Conservation (phyloP, 805 yeast species). For the Barnettozyma pratensis region DNA sequence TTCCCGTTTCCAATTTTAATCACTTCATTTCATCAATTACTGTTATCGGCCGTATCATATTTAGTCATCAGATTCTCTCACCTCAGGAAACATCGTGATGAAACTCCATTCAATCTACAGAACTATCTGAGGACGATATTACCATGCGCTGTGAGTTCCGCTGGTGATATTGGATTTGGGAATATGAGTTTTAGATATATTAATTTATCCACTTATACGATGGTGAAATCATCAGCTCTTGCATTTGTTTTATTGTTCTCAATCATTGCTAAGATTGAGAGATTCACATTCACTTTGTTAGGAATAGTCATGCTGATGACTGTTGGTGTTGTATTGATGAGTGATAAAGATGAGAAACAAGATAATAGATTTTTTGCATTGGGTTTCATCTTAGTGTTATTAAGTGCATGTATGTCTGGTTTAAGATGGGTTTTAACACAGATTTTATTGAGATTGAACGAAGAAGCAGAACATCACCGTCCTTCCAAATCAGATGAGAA, state of each 20-base stretch:
- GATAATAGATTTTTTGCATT: conserved; percentile 27
- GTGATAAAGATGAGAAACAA: conserved; percentile 36
- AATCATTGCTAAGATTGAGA: conserved; percentile 72
- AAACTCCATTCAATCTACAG: conserved; percentile 19
- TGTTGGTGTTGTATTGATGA: conserved; percentile 85
- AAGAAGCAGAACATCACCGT: conserved; percentile 3
- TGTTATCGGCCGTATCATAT: conserved; percentile 50
- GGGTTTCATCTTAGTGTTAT: conserved; percentile 72
- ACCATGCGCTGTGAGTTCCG: conserved; percentile 84
- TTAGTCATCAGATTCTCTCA: conserved; percentile 14
- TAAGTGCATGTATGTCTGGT: conserved; percentile 81
- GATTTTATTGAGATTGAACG: conserved; percentile 41
- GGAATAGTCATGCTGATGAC: conserved; percentile 77
- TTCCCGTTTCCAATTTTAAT: conserved; percentile 80
- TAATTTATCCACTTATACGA: conserved; percentile 81
- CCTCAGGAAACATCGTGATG: conserved; percentile 4
- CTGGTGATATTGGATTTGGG: conserved; percentile 92
- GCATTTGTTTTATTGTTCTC: conserved; percentile 90
- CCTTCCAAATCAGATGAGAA: conserved; percentile 13
- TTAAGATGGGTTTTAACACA: conserved; percentile 95
- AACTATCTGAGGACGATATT: conserved; percentile 51
- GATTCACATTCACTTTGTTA: conserved; percentile 59
- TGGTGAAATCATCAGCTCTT: conserved; percentile 85
- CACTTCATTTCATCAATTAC: conserved; percentile 80
- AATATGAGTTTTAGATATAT: conserved; percentile 78